Evolutionary conservation across 2,329 filamentous ascomycete species (phyloP).

Genomic region (Blastomyces gilchristii): DNA sequence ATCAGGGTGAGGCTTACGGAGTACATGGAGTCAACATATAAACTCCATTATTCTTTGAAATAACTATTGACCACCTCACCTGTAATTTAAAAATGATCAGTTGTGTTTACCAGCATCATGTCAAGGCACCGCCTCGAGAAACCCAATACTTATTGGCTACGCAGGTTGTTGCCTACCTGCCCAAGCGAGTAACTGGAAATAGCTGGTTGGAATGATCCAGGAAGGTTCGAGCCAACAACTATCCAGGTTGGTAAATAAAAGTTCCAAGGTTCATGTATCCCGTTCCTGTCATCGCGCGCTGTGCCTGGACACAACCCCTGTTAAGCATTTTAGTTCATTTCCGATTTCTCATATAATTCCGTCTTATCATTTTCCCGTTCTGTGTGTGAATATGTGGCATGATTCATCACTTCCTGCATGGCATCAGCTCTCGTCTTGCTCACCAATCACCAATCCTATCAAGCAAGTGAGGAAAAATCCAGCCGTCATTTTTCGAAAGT

Average conservation of each 20-base stretch:
- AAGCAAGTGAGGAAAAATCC: not conserved
- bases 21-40: not conserved
- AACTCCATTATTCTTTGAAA: not conserved
- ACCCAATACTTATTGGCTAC: not conserved
- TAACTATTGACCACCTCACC: not conserved
- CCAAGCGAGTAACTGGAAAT: not conserved
- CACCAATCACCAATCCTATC: not conserved
- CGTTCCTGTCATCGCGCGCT: not conserved
- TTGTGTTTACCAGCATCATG: not conserved
- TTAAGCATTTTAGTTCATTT: not conserved
- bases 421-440: not conserved
- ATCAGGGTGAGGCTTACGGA: not conserved
- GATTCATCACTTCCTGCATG: not conserved
- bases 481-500: not conserved
- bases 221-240: not conserved
- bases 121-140: not conserved
- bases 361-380: not conserved
- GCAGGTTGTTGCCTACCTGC: not conserved
- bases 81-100: not conserved
- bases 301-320: not conserved
- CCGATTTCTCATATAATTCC: not conserved
- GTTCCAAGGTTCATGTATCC: not conserved
- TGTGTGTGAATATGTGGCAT: not conserved
- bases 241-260: not conserved
- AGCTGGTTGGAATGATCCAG: not conserved